Conservation (phyloP, 2,329 filamentous ascomycete species). For the Fusarium sp. region DNA sequence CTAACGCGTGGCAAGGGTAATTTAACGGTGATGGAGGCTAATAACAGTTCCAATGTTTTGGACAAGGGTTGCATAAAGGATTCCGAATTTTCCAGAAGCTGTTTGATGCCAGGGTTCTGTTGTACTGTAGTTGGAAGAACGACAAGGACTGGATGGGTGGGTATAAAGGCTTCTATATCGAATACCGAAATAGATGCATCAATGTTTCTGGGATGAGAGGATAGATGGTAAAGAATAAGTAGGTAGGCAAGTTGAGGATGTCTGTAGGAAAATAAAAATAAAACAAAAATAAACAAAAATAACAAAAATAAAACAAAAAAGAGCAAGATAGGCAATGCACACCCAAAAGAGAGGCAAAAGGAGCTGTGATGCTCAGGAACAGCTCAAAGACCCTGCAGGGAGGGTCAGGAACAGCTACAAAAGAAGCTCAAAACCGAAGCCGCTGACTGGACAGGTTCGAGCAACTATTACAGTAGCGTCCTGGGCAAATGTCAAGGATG, state of each 20-base stretch:
- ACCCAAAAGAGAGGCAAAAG: slow-evolving; percentile 13
- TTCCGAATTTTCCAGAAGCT: slow-evolving; percentile 30
- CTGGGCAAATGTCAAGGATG: slow-evolving; percentile 15
- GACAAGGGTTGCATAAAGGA: slow-evolving; percentile 20
- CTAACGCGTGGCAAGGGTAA: slow-evolving; percentile 26
- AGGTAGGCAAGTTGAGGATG: too few relatives aligned
- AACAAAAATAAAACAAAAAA: slow-evolving; percentile 6
- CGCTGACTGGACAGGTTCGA: slow-evolving; percentile 10
- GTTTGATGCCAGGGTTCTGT: slow-evolving; percentile 8
- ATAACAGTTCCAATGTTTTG: slow-evolving; percentile 3
- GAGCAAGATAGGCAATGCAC: slow-evolving; percentile 18
- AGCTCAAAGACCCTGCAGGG: slow-evolving; percentile 7
- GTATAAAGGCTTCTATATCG: neutral
- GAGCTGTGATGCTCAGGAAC: slow-evolving; percentile 3
- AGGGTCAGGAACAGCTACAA: neutral
- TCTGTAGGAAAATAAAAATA: slow-evolving; percentile 1
- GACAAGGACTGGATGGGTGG: neutral
- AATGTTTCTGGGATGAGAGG: neutral
- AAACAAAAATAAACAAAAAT: slow-evolving; percentile 10
- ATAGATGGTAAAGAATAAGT: neutral
- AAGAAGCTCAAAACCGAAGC: slow-evolving; percentile 4
- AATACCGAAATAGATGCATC: too few relatives aligned
- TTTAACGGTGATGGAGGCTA: slow-evolving; percentile 17
- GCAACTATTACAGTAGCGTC: neutral
- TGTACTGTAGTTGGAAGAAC: neutral